Base-by-base conservation (phyloP, 768 basidiomycete genomes). In the Phlegmacium glaucopus region DNA sequence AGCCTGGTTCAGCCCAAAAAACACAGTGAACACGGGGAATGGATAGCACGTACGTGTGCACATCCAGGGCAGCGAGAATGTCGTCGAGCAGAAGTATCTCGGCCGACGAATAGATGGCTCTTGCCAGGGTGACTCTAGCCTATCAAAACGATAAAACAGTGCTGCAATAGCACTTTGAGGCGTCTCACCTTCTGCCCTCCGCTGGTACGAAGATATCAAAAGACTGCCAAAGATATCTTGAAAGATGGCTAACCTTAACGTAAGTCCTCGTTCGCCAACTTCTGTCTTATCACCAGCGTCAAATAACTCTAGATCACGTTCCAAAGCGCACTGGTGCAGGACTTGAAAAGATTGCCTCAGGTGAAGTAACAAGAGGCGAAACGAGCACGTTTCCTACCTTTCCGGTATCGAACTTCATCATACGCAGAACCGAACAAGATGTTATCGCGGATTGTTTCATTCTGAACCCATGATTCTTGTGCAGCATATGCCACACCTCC, bases 381-480 rank as follows among this genome's bases (percentile, higher is more conserved):
- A 35, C 6, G 30, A 9, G 30, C 7, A 27, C 16, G n/a, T 32
- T 15, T 16, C 32, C 4, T 12, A 59, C 57, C 58, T 49, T 80
- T 76, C 72, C 82, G 82, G 59, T 91, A 91, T 15, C 82, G 72
- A 49, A 74, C 77, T 60, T 85, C 82, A 43, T 92, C 83, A 50
- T 80, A 87, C 1, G 82, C 76, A 12, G 79, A 65, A 30, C 87
- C 86, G 49, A 93, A 91, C 38, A 85, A 66, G 48, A 93, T 83
- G 57, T 91, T 93, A 38, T 89, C 84, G 73, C 67, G 71, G 43
- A 87, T 83, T 0, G 84, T 86, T 51, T 83, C 85, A 52, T 85
- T 88, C 63, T 83, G 76, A 12, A 88, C 80, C 86, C 86, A 91
- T 4, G 84, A 79, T 57, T 87, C 85, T 60, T 91, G 88, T 3